These are phyloP conservation scores for Magnusiomyces starmeri DNA, from an alignment of 1,139 yeast genomes.

Conservation along the genomic window DNA sequence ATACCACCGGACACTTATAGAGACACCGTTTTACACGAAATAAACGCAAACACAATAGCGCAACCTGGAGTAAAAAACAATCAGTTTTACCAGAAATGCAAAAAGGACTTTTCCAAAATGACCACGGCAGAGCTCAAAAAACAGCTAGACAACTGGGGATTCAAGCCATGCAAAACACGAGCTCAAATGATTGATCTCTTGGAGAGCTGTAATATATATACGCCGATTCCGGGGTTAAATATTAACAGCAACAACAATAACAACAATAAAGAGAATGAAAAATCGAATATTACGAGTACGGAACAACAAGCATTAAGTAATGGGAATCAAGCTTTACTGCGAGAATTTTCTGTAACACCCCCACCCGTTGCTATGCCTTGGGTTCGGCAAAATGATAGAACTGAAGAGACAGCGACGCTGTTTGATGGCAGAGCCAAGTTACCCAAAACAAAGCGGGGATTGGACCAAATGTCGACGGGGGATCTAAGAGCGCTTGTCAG, in stretches of 20 bases:
- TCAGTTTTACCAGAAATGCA: not conserved
- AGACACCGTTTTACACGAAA: not conserved
- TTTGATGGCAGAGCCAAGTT: no score
- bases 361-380: not conserved
- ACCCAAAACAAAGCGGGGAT: not conserved
- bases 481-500: constrained; percentile 5
- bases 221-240: not conserved
- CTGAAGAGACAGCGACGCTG: no score
- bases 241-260: not conserved
- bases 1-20: no score
- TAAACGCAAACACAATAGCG: not conserved
- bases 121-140: constrained; percentile 5
- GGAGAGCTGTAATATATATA: constrained; percentile 11
- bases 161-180: constrained; percentile 10
- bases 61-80: not conserved
- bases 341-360: not conserved
- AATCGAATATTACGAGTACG: not conserved
- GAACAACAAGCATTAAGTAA: no score
- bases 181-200: constrained; percentile 9
- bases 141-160: constrained; percentile 14
- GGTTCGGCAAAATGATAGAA: not conserved
- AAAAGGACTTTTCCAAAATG: constrained; percentile 9
- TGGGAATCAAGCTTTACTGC: no score
- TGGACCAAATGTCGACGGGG: constrained; percentile 7
- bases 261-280: not conserved